Evolutionary conservation across 768 basidiomycete species (phyloP).

Genomic region (Amanita thiersii): DNA sequence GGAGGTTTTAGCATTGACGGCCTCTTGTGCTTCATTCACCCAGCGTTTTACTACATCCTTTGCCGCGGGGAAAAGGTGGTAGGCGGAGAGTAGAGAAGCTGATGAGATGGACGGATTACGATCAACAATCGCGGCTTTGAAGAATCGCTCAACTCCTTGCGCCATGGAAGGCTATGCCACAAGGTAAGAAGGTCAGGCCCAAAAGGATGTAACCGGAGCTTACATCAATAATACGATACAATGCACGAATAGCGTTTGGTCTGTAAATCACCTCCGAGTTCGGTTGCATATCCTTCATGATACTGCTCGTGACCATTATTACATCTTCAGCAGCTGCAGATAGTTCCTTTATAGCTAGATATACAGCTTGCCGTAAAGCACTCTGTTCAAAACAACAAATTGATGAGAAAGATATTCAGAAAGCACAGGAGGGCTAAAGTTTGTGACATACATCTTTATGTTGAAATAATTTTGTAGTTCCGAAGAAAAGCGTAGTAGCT

Average conservation of each 20-base stretch:
- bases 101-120: constrained; percentile 92
- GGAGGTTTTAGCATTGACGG: constrained; percentile 81
- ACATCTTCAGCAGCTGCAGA: constrained; percentile 95
- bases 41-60: constrained; percentile 97
- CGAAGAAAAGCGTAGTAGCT: constrained; percentile 97
- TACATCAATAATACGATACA: constrained; percentile 96
- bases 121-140: constrained; percentile 98
- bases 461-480: constrained; percentile 97
- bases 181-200: background rate
- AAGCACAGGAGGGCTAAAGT: background rate
- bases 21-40: constrained; percentile 99
- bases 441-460: constrained; percentile 86
- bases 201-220: constrained; percentile 24
- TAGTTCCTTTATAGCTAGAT: constrained; percentile 97
- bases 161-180: constrained; percentile 86
- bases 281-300: constrained; percentile 99
- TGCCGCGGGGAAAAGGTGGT: constrained; percentile 89
- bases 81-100: constrained; percentile 93
- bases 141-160: constrained; percentile 97
- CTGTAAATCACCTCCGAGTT: constrained; percentile 98
- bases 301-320: constrained; percentile 98
- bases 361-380: constrained; percentile 95
- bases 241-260: constrained; percentile 93
- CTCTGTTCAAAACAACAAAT: constrained; percentile 41
- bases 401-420: constrained; percentile 3